A percentile compares a stretch with the other conserved stretches of the same genome.
Conservation (phyloP, 2,329 filamentous ascomycete species). For the Xylariaceae sp. region DNA sequence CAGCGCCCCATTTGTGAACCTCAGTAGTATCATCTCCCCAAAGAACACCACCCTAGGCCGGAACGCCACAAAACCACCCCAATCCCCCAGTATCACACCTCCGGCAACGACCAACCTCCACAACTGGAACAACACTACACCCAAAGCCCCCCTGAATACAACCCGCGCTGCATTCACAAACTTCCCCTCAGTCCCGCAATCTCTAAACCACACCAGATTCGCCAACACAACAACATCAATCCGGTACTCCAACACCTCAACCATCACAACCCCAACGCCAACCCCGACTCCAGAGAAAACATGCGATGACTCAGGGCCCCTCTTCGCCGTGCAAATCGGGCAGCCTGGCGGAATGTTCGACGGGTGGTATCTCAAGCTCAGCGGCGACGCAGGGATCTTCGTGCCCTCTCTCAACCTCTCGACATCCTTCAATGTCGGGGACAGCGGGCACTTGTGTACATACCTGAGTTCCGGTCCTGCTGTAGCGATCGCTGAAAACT, state of each 20-base stretch:
- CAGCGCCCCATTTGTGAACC: too few species aligned
- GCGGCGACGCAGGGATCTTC: conserved; percentile 29
- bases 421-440: conserved; percentile 27
- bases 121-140: too few species aligned
- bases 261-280: conserved; percentile 8
- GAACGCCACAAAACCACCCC: too few species aligned
- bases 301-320: conserved; percentile 24
- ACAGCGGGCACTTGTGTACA: conserved; percentile 28
- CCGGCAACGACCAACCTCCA: too few species aligned
- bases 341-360: conserved; percentile 31
- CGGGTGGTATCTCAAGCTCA: conserved; percentile 30
- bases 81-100: too few species aligned
- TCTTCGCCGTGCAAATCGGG: conserved; percentile 27
- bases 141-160: too few species aligned
- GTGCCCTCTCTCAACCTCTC: conserved; percentile 16
- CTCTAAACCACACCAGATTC: background rate
- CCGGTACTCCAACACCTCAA: background rate
- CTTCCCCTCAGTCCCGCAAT: too few species aligned
- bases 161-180: too few species aligned
- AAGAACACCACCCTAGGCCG: too few species aligned
- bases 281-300: conserved; percentile 18
- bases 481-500: conserved; percentile 28
- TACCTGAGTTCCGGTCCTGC: conserved; percentile 19
- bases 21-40: too few species aligned
- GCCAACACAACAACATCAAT: background rate